Evolutionary conservation across 2,329 filamentous ascomycete genomes (phyloP).

Genomic region (Lachnellula cervina): DNA sequence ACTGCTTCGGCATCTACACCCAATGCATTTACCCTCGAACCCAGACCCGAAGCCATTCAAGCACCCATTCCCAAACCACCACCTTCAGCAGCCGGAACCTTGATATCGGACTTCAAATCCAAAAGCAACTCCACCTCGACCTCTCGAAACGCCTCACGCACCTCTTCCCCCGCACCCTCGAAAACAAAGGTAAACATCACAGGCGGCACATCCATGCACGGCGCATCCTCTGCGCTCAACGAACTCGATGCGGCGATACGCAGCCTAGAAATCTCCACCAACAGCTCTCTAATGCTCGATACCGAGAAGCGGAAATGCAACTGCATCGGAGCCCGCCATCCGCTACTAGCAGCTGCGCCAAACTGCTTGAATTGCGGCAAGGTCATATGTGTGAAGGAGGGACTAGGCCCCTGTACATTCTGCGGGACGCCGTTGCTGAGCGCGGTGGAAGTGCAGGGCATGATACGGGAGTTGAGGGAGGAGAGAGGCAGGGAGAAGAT

Average conservation of each 20-base stretch:
- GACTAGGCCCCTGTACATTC: slow-evolving; percentile 88
- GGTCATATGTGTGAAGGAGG: slow-evolving; percentile 91
- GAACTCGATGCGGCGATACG: slow-evolving; percentile 79
- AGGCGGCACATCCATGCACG: slow-evolving; percentile 77
- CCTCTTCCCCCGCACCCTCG: slow-evolving; percentile 44
- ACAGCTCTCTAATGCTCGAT: slow-evolving; percentile 63
- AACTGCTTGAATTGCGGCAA: slow-evolving; percentile 93
- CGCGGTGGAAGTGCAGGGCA: slow-evolving; percentile 69
- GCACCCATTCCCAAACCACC: slow-evolving; percentile 34
- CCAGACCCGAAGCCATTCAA: slow-evolving; percentile 49
- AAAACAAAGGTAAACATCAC: slow-evolving; percentile 67
- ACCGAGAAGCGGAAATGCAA: slow-evolving; percentile 65
- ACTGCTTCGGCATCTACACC: slow-evolving; percentile 35
- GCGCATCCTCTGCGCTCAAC: slow-evolving; percentile 67
- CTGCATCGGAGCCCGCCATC: slow-evolving; percentile 83
- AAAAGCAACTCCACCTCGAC: slow-evolving; percentile 44
- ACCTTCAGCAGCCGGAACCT: slow-evolving; percentile 65
- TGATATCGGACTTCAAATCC: slow-evolving; percentile 73
- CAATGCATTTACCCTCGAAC: slow-evolving; percentile 37
- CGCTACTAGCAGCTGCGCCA: slow-evolving; percentile 82
- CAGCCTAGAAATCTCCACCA: slow-evolving; percentile 84
- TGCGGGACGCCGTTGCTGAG: slow-evolving; percentile 73
- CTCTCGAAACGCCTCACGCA: slow-evolving; percentile 45
- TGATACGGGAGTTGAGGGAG: slow-evolving; percentile 77
- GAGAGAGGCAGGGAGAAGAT: slow-evolving; percentile 85